These are phyloP conservation scores for Calycina marina DNA, from an alignment of 2,329 filamentous ascomycete species.

Conservation along the genomic window DNA sequence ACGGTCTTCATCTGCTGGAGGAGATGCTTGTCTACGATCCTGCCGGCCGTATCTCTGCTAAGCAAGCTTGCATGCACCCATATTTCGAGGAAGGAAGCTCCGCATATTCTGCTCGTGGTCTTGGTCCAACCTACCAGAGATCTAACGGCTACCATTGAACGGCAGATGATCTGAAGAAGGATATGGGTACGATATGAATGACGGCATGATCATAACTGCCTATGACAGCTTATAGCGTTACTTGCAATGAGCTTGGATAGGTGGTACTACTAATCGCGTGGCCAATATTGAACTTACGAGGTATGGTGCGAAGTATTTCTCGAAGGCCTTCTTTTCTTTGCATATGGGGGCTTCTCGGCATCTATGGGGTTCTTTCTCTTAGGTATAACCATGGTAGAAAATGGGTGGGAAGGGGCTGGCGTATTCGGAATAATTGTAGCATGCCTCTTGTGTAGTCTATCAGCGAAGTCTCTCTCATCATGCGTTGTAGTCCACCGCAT, in stretches of 20 bases:
- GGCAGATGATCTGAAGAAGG: not conserved
- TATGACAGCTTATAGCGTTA: slow-evolving; percentile 12
- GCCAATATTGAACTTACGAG: too few relatives aligned
- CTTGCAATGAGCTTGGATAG: slow-evolving; percentile 15
- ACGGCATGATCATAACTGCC: slow-evolving; percentile 5
- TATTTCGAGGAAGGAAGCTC: slow-evolving; percentile 47
- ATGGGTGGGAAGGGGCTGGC: too few relatives aligned
- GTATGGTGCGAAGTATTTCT: too few relatives aligned
- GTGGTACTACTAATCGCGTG: not conserved
- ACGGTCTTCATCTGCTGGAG: slow-evolving; percentile 53
- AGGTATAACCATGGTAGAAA: too few relatives aligned
- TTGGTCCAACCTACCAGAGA: slow-evolving; percentile 18
- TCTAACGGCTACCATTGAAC: slow-evolving; percentile 21
- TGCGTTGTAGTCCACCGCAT: too few relatives aligned
- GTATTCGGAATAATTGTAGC: too few relatives aligned
- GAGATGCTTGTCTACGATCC: slow-evolving; percentile 76
- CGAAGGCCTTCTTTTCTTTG: too few relatives aligned
- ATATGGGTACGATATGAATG: slow-evolving; percentile 2
- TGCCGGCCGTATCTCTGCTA: slow-evolving; percentile 73
- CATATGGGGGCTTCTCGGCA: too few relatives aligned
- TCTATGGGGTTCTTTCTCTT: too few relatives aligned
- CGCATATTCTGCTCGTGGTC: slow-evolving; percentile 22
- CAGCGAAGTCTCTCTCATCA: too few relatives aligned
- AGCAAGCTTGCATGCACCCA: slow-evolving; percentile 70
- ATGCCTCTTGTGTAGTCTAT: too few relatives aligned